Evolutionary conservation across 805 yeast genomes (phyloP).

Genomic region (Deakozyma indianensis): DNA sequence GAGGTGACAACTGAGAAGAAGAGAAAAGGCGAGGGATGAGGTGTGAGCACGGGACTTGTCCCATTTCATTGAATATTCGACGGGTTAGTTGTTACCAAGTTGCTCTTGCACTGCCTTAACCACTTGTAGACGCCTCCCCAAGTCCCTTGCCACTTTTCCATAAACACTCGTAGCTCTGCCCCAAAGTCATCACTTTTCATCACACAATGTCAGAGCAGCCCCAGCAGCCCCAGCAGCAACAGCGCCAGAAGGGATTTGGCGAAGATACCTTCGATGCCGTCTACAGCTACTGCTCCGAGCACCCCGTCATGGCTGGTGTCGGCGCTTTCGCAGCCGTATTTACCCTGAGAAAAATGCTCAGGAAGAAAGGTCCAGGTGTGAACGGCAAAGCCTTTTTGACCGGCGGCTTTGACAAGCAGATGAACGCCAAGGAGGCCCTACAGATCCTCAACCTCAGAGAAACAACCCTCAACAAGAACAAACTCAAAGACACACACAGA

Average conservation of each 20-base stretch:
- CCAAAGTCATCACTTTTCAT: too few species aligned
- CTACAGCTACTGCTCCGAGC: conserved; percentile 27
- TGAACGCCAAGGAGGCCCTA: conserved; percentile 80
- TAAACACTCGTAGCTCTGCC: too few species aligned
- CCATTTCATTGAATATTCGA: too few species aligned
- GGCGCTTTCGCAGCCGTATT: conserved; percentile 47
- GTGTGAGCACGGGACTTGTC: too few species aligned
- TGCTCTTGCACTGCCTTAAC: too few species aligned
- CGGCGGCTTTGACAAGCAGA: conserved; percentile 88
- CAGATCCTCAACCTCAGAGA: conserved; percentile 57
- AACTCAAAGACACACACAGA: conserved; percentile 58
- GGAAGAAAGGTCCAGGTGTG: conserved; percentile 41
- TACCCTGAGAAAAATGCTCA: conserved; percentile 16
- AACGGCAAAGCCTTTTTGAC: conserved; percentile 55
- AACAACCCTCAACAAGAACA: conserved; percentile 22
- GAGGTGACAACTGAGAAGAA: too few species aligned
- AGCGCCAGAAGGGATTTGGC: conserved; percentile 4
- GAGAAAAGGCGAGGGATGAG: too few species aligned
- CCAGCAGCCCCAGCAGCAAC: conserved; percentile 2
- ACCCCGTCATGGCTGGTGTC: conserved; percentile 59
- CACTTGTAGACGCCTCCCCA: too few species aligned
- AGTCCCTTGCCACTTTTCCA: too few species aligned
- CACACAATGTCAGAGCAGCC: neutral
- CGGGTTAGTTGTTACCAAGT: too few species aligned
- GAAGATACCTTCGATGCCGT: conserved; percentile 8